Percentiles rank a stretch among this genome's conserved stretches.
phyloP scores from a whole-genome alignment of 139 green algal genomes.

The Asterochloris sp. region DNA sequence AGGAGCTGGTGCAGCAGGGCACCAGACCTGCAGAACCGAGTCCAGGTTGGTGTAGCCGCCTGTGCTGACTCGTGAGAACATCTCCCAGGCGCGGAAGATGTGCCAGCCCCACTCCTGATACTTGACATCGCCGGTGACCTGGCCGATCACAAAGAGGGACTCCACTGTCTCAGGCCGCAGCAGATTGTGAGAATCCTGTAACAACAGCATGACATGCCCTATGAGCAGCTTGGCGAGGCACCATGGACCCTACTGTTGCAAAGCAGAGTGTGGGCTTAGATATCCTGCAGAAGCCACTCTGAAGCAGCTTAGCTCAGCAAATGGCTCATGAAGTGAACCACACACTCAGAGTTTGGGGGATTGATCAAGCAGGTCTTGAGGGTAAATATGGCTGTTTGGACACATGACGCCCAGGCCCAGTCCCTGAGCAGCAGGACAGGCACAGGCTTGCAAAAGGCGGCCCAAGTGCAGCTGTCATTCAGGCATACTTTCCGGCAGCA shows the following conservation, averaged over 20 bases:
- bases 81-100: conserved; percentile 78
- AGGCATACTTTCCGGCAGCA: not conserved
- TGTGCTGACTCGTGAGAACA: conserved; percentile 36
- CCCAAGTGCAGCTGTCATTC: not conserved
- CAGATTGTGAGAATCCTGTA: conserved; percentile 61
- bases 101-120: conserved; percentile 82
- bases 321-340: not conserved
- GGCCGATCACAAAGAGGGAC: conserved; percentile 79
- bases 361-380: not conserved
- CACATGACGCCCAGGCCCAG: too few species aligned
- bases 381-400: not conserved
- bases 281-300: too few species aligned
- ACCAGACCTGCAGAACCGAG: conserved; percentile 34
- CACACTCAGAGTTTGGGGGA: not conserved
- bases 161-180: conserved; percentile 83
- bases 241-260: not conserved
- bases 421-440: too few species aligned
- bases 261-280: not conserved
- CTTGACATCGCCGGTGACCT: conserved; percentile 59
- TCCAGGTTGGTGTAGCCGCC: conserved; percentile 67
- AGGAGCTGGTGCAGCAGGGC: not conserved
- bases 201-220: not conserved
- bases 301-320: not conserved
- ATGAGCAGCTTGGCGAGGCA: not conserved
- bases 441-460: not conserved